Percentiles rank a stretch among this genome's conserved stretches.
Evolutionary conservation across 768 basidiomycete species (phyloP).

Genomic region (Hirschioporus abietinus): DNA sequence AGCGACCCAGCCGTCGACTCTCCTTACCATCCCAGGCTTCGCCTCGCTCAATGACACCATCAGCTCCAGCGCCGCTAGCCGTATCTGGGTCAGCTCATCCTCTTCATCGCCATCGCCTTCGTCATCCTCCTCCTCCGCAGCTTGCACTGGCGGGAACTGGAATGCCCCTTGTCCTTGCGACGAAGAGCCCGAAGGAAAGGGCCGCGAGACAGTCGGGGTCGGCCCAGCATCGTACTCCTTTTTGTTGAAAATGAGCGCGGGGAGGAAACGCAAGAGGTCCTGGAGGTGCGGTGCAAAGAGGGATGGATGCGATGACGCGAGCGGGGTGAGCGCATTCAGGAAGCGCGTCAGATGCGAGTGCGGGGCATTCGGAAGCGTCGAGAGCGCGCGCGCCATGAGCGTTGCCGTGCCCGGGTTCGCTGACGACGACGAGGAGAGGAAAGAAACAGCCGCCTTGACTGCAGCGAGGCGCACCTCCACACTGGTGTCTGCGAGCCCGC

Average conservation of each 20-base stretch:
- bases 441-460: conserved; percentile 63
- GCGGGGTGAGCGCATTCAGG: conserved; percentile 62
- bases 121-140: conserved; percentile 24
- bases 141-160: conserved; percentile 32
- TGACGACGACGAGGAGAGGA: conserved; percentile 58
- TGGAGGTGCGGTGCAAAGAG: conserved; percentile 73
- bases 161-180: conserved; percentile 29
- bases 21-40: conserved; percentile 60
- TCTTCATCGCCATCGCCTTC: conserved; percentile 35
- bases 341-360: conserved; percentile 55
- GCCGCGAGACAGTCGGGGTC: conserved; percentile 46
- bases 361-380: conserved; percentile 60
- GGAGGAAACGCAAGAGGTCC: conserved; percentile 64
- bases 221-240: conserved; percentile 39
- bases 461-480: conserved; percentile 60
- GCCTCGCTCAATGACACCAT: conserved; percentile 80
- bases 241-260: conserved; percentile 63
- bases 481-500: neutral
- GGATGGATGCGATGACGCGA: conserved; percentile 59
- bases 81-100: conserved; percentile 67
- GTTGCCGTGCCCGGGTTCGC: conserved; percentile 57
- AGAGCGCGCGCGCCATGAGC: conserved; percentile 63
- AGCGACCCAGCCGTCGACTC: conserved; percentile 65
- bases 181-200: conserved; percentile 26
- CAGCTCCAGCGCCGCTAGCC: conserved; percentile 74